Conservation (phyloP, 1,139 yeast species). For the Suhomyces coccinellae region DNA sequence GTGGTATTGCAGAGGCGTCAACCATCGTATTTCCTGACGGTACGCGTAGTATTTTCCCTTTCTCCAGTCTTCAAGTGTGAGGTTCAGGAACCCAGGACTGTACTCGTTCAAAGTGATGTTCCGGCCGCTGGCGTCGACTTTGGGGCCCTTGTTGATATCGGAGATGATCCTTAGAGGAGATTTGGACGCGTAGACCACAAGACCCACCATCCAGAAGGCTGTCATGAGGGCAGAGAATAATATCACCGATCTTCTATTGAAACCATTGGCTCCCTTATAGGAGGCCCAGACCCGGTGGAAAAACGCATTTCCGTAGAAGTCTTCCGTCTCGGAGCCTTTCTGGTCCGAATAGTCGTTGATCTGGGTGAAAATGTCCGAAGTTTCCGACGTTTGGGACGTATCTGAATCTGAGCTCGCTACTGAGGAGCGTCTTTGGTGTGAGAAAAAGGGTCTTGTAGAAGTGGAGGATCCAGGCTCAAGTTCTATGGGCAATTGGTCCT, state of each 20-base stretch:
- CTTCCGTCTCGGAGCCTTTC: slow-evolving; percentile 17
- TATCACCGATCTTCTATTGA: slow-evolving; percentile 12
- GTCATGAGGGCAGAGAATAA: slow-evolving; percentile 7
- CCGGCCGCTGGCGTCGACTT: slow-evolving; percentile 26
- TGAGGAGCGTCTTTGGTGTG: background rate
- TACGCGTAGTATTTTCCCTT: slow-evolving; percentile 26
- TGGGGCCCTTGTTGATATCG: slow-evolving; percentile 31
- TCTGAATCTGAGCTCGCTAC: slow-evolving; percentile 12
- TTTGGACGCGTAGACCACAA: slow-evolving; percentile 34
- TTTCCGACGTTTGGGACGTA: slow-evolving; percentile 22
- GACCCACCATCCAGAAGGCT: slow-evolving; percentile 30
- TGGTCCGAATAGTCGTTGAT: slow-evolving; percentile 23
- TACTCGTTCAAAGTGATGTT: slow-evolving; percentile 38
- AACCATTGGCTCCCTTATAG: slow-evolving; percentile 20
- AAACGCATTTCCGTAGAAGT: slow-evolving; percentile 26
- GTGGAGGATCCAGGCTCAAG: slow-evolving; percentile 1
- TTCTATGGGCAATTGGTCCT: slow-evolving; percentile 16
- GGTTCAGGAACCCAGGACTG: slow-evolving; percentile 26
- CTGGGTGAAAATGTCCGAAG: slow-evolving; percentile 34
- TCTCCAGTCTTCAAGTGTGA: slow-evolving; percentile 31
- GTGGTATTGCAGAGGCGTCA: slow-evolving; percentile 35
- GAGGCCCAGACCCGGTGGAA: slow-evolving; percentile 27
- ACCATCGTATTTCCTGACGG: slow-evolving; percentile 29
- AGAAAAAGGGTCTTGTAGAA: background rate
- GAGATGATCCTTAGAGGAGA: slow-evolving; percentile 23